Base-by-base conservation (phyloP, 768 basidiomycete species). In the Suillus fuscotomentosus region DNA sequence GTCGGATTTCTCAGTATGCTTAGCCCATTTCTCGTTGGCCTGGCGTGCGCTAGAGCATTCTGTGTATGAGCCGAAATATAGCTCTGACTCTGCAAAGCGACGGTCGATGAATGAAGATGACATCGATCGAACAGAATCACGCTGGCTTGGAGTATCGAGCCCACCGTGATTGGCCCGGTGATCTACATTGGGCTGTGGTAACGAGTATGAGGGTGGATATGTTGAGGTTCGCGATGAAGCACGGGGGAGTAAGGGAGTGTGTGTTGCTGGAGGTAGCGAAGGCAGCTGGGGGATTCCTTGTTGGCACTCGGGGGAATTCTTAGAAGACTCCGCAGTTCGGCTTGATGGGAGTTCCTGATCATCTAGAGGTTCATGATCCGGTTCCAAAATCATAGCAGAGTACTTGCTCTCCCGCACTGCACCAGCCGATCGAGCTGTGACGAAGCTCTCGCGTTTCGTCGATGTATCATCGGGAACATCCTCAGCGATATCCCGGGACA, bases 401-500 rank as follows among this genome's bases (percentile, higher is more conserved):
- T 74, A 71, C 56, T 27, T 74, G 62, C 76, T 76, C 55, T 76
- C 76, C 34, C 75, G 70, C 20, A 15, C 5, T 4, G 64, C 72
- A 5, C 24, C 42, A 39, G 67, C 71, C 3, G 77, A 72, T 56
- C 27, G 69, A 36, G 85, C 86, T 6, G 86, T 86, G 15, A 86
- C 79, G 63, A 86, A 88, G 65, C 86, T 87, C 31, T 84, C 86
- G 4, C 84, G 83, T 63, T 83, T 85, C 48, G 79, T 79, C 17
- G 74, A 72, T 56, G 84, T 83, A 13, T 77, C 78, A 5, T 77
- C 75, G 15, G 71, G 74, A n/a, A 69, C 68, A 8, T 67, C 66
- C 51, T 75, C 74, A 10, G 68, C 65, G 3, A 71, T 31, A 41
- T 68, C 69, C 54, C 66, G 74, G 27, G 68, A 68, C 51, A 66